phyloP scores from a whole-genome alignment of 805 yeast species.

The Candida maltosa region DNA sequence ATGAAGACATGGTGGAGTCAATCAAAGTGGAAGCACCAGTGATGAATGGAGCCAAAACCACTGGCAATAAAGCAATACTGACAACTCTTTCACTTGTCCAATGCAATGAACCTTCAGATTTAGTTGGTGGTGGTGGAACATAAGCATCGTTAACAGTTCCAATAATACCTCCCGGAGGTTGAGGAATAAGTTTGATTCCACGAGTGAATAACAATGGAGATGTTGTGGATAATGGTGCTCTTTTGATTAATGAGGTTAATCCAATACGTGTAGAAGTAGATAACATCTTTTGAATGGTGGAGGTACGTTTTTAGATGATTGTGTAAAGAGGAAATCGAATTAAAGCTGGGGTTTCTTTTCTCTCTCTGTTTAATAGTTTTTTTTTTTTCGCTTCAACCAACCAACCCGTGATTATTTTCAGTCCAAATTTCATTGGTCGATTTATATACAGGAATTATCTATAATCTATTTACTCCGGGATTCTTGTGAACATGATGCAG shows the following conservation, averaged over 20 bases:
- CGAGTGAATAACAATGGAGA: constrained; percentile 20
- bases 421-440: constrained; percentile 5
- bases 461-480: no score
- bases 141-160: constrained; percentile 75
- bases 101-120: constrained; percentile 66
- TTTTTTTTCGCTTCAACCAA: neutral
- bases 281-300: no score
- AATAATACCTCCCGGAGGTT: constrained; percentile 71
- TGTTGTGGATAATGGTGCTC: constrained; percentile 1
- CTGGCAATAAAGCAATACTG: constrained; percentile 60
- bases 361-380: no score
- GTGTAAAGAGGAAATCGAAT: neutral
- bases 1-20: constrained; percentile 55
- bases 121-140: constrained; percentile 54
- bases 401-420: constrained; percentile 8
- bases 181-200: constrained; percentile 49
- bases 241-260: no score
- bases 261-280: constrained; percentile 27
- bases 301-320: neutral
- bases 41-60: constrained; percentile 58
- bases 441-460: constrained; percentile 4
- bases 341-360: no score
- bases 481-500: constrained; percentile 1
- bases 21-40: constrained; percentile 49
- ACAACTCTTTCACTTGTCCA: constrained; percentile 70